Base-by-base conservation (phyloP, 2,329 filamentous ascomycete genomes). In the Madurella mycetomatis region DNA sequence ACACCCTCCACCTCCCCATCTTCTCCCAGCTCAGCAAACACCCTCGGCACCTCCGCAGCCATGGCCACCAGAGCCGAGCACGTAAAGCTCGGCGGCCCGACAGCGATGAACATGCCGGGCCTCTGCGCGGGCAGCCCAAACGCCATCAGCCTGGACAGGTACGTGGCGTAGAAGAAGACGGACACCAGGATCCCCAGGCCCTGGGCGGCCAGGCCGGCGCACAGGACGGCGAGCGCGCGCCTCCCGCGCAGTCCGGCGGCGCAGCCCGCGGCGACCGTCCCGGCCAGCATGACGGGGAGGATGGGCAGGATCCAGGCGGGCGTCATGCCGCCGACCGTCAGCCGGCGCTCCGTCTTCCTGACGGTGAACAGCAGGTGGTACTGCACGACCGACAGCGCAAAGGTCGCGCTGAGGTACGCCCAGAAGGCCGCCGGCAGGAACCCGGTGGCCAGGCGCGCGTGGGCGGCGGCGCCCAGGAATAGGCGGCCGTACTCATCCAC, bases 61-160 rank as follows among this genome's bases (percentile, higher is more conserved):
- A 69, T 64, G 9, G 61, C 54, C 43, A 78, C 59, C 8, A 71
- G 51, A 5, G 68, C 67, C 1, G 65, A 72, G 15, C 73, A 69
- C 25, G 76, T 72, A 49, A 82, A 68, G 44, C 71, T 70, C 1
- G 81, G 81, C 8, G 82, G 81, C 0, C 82, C 83, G 39, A 85
- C 82, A 44, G 80, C 79, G 63, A 86, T 84, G 69, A 85, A 86
- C 77, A 86, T 82, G 4, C 76, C 82, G 0, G 81, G 81, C 46
- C 83, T 70, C 53, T 79, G 77, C 54, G 76, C 75, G 2, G 82
- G 82, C 9, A 85, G 72, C 1, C 81, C 70, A 17, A 73, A 73
- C 49, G 76, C 73, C 74, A 86, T 80, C 16, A 85, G 70, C 1
- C 82, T 73, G n/a, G 75, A 76, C 49, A 85, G 72, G 63, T 82